Evolutionary conservation across 768 basidiomycete species (phyloP).

Genomic region (Boletus vinaceobasis): DNA sequence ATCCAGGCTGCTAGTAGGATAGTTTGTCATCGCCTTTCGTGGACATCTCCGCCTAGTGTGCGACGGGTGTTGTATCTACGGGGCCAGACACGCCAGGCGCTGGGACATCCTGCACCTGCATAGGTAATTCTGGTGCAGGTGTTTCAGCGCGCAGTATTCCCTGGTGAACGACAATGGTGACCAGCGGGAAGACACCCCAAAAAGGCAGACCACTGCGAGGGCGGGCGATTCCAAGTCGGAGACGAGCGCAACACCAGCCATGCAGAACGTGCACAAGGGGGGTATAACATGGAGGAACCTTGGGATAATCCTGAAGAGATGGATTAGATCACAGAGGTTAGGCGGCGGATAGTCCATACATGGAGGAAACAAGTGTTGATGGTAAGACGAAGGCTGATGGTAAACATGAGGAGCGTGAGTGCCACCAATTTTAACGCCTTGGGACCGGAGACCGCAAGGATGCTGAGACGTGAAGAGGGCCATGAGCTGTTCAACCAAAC

Average conservation of each 20-base stretch:
- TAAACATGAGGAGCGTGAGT: slow-evolving; percentile 21
- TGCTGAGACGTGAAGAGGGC: no score
- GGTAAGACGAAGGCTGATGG: slow-evolving; percentile 18
- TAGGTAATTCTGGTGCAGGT: background rate
- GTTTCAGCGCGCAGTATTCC: background rate
- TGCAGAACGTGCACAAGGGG: slow-evolving; percentile 7
- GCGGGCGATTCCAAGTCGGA: slow-evolving; percentile 7
- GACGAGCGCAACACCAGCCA: slow-evolving; percentile 8
- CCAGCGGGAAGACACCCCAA: slow-evolving; percentile 7
- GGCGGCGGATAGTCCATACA: background rate
- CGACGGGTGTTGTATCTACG: no score
- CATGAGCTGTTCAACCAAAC: slow-evolving; percentile 5
- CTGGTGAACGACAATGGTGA: background rate
- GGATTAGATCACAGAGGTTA: background rate
- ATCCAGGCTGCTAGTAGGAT: no score
- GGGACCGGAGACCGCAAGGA: slow-evolving; percentile 12
- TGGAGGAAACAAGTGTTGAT: slow-evolving; percentile 6
- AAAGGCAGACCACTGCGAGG: slow-evolving; percentile 5
- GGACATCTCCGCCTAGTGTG: no score
- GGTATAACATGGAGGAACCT: slow-evolving; percentile 19
- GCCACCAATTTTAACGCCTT: slow-evolving; percentile 2
- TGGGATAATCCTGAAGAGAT: slow-evolving; percentile 1
- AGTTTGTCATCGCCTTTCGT: no score
- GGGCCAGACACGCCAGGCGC: no score
- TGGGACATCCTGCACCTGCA: no score